These are phyloP conservation scores for Carex kokanica DNA, from an alignment of 176 grass and related monocot genomes.

Conservation along the genomic window DNA sequence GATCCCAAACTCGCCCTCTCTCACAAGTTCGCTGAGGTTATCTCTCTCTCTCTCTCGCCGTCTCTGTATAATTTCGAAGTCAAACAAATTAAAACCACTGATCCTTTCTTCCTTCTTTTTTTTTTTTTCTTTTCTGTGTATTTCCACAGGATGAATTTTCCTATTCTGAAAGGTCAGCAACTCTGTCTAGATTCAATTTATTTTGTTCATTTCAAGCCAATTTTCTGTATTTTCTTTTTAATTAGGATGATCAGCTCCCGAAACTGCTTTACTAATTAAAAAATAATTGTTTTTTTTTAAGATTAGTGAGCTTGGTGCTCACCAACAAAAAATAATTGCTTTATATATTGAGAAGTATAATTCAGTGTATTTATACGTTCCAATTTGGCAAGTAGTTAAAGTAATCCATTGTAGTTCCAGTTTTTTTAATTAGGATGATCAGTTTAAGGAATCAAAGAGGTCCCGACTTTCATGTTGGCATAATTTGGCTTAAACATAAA, in stretches of 20 bases:
- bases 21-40: slow-evolving; percentile 74
- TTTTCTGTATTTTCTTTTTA: neutral
- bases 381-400: neutral
- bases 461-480: neutral
- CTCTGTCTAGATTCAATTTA: neutral
- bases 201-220: neutral
- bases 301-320: too few relatives aligned
- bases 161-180: slow-evolving; percentile 65
- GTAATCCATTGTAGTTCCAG: neutral
- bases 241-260: neutral
- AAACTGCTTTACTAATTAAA: neutral
- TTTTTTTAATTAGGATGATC: neutral
- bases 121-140: neutral
- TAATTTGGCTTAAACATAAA: neutral
- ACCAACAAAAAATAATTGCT: neutral
- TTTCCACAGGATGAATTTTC: slow-evolving; percentile 49
- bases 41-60: neutral
- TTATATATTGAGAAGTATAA: neutral
- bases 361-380: neutral
- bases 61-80: neutral
- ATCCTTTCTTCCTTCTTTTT: neutral
- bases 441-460: neutral
- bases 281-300: neutral
- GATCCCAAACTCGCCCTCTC: slow-evolving; percentile 56
- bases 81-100: neutral